phyloP scores from a whole-genome alignment of 2,329 filamentous ascomycete species.

The Cladorrhinum sp. region DNA sequence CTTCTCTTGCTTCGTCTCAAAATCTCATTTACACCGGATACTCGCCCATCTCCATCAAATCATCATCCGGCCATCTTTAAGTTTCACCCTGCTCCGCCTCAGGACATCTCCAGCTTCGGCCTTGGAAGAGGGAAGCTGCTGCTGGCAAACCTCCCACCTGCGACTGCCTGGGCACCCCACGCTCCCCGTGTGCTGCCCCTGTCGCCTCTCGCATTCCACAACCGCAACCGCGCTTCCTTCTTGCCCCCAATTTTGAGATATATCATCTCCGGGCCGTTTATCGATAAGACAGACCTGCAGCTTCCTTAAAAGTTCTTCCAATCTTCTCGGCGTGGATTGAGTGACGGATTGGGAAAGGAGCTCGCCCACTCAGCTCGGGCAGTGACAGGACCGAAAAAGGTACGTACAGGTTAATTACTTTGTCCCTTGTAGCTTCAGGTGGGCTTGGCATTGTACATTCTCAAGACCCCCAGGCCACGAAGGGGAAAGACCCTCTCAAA shows the following conservation, averaged over 20 bases:
- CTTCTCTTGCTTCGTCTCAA: too few relatives aligned
- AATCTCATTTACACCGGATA: too few relatives aligned
- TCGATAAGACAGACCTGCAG: neutral
- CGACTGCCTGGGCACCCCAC: neutral
- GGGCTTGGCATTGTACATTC: neutral
- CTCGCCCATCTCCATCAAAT: too few relatives aligned
- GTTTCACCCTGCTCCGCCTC: too few relatives aligned
- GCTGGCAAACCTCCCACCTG: too few relatives aligned
- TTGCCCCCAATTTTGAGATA: neutral
- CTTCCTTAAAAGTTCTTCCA: neutral
- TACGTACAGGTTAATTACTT: neutral
- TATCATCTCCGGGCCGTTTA: neutral
- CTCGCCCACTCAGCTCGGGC: neutral
- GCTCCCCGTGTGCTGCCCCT: neutral
- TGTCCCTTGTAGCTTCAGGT: neutral
- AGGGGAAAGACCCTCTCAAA: neutral
- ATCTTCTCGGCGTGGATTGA: neutral
- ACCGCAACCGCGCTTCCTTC: neutral
- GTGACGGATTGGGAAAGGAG: neutral
- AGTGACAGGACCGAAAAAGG: neutral
- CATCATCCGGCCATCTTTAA: too few relatives aligned
- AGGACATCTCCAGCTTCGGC: too few relatives aligned
- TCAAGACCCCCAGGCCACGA: neutral
- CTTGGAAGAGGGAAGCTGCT: too few relatives aligned
- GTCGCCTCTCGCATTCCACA: neutral